Evolutionary conservation across 352 stramenopile genomes (phyloP).

Genomic region (Globisporangium solare): DNA sequence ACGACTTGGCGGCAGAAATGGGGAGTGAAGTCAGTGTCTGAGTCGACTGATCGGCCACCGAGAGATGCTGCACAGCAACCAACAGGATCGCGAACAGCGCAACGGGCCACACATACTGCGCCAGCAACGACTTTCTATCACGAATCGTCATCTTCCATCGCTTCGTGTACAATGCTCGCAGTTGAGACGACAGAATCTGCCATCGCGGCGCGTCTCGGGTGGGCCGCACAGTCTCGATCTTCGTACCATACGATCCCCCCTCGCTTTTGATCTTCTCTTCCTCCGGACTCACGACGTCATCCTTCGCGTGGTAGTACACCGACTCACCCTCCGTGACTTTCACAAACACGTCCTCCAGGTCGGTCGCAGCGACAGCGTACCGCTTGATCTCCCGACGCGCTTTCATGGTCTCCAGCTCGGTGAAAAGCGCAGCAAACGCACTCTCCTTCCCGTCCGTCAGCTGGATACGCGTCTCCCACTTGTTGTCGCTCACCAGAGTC

Average conservation of each 20-base stretch:
- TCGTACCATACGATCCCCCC: conserved; percentile 5
- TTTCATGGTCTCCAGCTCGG: conserved; percentile 75
- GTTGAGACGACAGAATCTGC: conserved; percentile 33
- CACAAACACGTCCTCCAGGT: conserved; percentile 99
- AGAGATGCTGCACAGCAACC: conserved; percentile 34
- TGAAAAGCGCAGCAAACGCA: conserved; percentile 91
- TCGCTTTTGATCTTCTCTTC: conserved; percentile 16
- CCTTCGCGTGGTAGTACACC: conserved; percentile 68
- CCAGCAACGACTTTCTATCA: conserved; percentile 55
- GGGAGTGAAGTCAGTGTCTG: conserved; percentile 50
- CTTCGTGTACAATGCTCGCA: conserved; percentile 51
- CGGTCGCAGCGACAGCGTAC: conserved; percentile 97
- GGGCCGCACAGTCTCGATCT: not conserved
- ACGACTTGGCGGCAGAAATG: conserved; percentile 26
- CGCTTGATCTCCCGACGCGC: conserved; percentile 64
- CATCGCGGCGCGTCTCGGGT: not conserved
- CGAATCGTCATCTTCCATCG: conserved; percentile 47
- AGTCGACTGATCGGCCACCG: conserved; percentile 23
- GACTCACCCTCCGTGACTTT: conserved; percentile 85
- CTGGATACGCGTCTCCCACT: conserved; percentile 91
- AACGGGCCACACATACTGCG: conserved; percentile 72
- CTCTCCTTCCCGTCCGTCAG: conserved; percentile 88
- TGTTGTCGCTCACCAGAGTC: conserved; percentile 64
- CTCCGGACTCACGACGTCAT: conserved; percentile 20
- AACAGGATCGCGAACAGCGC: conserved; percentile 55